Evolutionary conservation across 75 land plant genomes (phyloP).

Genomic region (Larix kaempferi): DNA sequence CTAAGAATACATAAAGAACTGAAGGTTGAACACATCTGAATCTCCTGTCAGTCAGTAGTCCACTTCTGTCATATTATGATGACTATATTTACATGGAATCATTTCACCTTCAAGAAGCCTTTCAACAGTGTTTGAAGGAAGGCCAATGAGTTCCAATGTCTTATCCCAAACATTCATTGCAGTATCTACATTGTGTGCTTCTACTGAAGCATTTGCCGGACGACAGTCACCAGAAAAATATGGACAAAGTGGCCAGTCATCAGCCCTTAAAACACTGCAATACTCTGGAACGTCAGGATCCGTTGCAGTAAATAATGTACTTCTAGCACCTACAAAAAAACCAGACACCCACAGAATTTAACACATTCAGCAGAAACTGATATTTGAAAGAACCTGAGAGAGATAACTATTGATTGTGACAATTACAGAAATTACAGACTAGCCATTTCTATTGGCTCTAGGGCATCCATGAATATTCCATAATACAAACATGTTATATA

Average conservation of each 20-base stretch:
- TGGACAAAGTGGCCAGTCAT: slow-evolving; percentile 85
- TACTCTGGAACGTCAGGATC: slow-evolving; percentile 88
- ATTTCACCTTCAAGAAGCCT: slow-evolving; percentile 58
- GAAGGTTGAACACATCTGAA: not conserved
- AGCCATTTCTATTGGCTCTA: not conserved
- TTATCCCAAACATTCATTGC: slow-evolving; percentile 69
- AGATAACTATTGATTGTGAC: not conserved
- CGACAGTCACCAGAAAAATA: slow-evolving; percentile 77
- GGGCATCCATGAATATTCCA: not conserved
- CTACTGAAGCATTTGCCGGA: slow-evolving; percentile 67
- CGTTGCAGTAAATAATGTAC: slow-evolving; percentile 86
- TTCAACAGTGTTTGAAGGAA: slow-evolving; percentile 73
- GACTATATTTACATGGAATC: slow-evolving; percentile 15
- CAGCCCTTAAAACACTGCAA: slow-evolving; percentile 58
- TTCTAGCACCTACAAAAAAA: slow-evolving; percentile 70
- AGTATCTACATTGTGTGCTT: slow-evolving; percentile 72
- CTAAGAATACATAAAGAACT: not conserved
- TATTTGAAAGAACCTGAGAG: not conserved
- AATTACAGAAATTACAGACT: not conserved
- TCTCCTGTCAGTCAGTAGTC: not conserved
- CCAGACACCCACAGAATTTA: not conserved
- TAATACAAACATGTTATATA: not conserved
- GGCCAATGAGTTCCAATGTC: slow-evolving; percentile 72
- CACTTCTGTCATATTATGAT: not conserved
- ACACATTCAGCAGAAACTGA: not conserved